phyloP scores from a whole-genome alignment of 192 early-diverging fungal genomes.

The Coemansia sp. region DNA sequence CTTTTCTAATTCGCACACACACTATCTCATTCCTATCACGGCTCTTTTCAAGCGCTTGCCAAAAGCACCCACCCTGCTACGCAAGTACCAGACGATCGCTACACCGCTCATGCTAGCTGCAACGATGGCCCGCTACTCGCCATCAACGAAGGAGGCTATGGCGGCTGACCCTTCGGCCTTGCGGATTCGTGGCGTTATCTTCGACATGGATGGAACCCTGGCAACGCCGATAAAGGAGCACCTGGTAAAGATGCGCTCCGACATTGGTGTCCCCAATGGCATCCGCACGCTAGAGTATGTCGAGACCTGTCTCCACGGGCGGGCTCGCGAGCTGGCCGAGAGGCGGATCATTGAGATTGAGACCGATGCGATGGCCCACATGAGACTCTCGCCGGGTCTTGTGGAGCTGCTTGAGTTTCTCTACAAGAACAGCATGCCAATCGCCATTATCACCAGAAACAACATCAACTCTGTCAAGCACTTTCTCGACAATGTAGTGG shows the following conservation, averaged over 20 bases:
- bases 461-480: constrained; percentile 47
- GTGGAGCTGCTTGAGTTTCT: constrained; percentile 45
- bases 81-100: background rate
- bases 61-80: background rate
- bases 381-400: constrained; percentile 52
- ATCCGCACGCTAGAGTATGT: constrained; percentile 47
- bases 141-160: constrained; percentile 35
- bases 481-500: constrained; percentile 45
- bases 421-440: constrained; percentile 31
- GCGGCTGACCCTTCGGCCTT: constrained; percentile 21
- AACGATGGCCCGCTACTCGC: constrained; percentile 34
- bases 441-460: constrained; percentile 58
- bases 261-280: constrained; percentile 36
- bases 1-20: background rate
- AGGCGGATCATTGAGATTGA: constrained; percentile 46
- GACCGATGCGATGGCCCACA: constrained; percentile 41
- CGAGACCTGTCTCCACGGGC: constrained; percentile 31
- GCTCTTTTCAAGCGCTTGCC: background rate
- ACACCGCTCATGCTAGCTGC: background rate
- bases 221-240: constrained; percentile 50
- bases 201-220: constrained; percentile 59
- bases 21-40: background rate
- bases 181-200: constrained; percentile 53
- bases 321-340: constrained; percentile 30
- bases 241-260: constrained; percentile 37